Evolutionary conservation across 2,329 filamentous ascomycete species (phyloP), one percentile per base, ranked within the genome.

Genomic region (Pseudogymnoascus sp.): DNA sequence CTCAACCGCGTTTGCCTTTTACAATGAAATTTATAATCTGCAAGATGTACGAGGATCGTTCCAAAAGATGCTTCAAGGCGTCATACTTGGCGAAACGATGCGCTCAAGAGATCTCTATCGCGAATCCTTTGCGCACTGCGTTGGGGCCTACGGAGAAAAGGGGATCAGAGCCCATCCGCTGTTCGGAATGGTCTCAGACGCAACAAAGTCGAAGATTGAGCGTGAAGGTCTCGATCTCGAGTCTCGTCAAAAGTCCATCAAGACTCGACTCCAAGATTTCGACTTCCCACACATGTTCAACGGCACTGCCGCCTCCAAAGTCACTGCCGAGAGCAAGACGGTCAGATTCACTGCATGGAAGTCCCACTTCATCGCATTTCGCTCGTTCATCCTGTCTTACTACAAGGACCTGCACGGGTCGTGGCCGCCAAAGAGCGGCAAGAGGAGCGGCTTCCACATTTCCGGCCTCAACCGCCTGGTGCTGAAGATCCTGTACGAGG

Each of bases 351-450:
- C 92, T 72, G 81, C 83, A 28, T 97, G 94, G 93, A 88, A 84
- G 69, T 78, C 79, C 16, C 82, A 86, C 2, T 97, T 93, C 71
- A 76, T 82, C 63, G 85, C 83, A 61, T 91, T 92, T 79, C 83
- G 90, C 71, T 86, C 83, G 71, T 70, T 76, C 11, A 76, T 77
- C 3, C 81, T 86, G 61, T 82, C 82, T 18, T 86, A 81, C 72
- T 95, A 86, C 70, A 85, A 86, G 65, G 73, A 80, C 58, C 80
- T 82, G 54, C 87, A 86, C 68, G 86, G 86, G n/a, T 81, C 85
- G 30, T 90, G 93, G 93, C 92, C 94, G 2, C 93, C 94, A 7
- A 96, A 94, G 73, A 91, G 92, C 1, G 93, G 86, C 68, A 96
- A 95, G 80, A 96, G 95, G 81, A 96, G 96, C 71, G 83, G 87